Conservation (phyloP, 495 filamentous ascomycete species). For the Xylaria venustula region DNA sequence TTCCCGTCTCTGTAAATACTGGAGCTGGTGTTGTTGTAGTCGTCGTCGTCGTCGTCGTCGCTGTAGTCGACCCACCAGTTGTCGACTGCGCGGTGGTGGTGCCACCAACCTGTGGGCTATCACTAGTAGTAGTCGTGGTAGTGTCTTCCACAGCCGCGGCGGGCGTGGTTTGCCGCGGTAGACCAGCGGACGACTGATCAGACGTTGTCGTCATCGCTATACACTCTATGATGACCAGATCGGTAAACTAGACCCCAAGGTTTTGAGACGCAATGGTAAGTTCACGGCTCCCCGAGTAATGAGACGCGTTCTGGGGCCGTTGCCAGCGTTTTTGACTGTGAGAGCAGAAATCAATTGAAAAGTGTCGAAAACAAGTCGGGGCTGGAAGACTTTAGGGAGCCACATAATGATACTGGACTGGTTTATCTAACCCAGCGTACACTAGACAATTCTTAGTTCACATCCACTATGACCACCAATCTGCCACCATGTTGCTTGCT, state of each 20-base stretch:
- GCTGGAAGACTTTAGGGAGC: background rate
- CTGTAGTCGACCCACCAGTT: background rate
- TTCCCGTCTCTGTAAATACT: background rate
- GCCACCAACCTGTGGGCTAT: background rate
- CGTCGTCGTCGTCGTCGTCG: background rate
- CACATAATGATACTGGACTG: background rate
- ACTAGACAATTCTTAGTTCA: background rate
- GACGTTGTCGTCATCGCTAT: constrained; percentile 2
- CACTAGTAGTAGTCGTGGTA: constrained; percentile 3
- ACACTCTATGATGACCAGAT: background rate
- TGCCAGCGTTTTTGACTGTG: background rate
- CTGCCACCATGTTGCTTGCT: background rate
- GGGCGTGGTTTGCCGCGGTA: constrained; percentile 1
- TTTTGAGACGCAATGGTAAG: background rate
- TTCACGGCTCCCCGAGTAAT: background rate
- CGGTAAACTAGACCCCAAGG: background rate
- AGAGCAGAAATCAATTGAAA: background rate
- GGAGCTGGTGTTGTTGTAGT: background rate
- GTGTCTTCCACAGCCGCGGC: background rate
- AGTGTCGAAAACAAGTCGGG: background rate
- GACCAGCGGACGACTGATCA: constrained; percentile 2
- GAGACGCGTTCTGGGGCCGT: background rate
- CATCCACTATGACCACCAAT: background rate
- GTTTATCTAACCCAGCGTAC: background rate
- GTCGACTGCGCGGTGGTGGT: constrained; percentile 2